Base-by-base conservation (phyloP, 2,329 filamentous ascomycete genomes). In the Neurospora sp. region DNA sequence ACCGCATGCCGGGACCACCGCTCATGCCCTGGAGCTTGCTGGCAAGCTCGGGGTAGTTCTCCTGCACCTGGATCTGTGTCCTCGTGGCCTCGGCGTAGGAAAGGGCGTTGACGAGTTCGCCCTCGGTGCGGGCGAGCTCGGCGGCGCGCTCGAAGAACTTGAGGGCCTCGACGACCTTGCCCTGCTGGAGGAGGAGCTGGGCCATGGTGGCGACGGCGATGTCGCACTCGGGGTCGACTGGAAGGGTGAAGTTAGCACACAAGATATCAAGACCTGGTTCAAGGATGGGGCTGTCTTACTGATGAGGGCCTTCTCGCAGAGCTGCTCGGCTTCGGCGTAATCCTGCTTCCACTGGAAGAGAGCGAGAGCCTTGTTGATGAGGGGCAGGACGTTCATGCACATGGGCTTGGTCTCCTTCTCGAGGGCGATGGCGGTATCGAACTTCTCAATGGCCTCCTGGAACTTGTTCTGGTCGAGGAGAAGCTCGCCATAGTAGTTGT, bases 181-280 rank as follows among this genome's bases (percentile, higher is more conserved):
- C 96, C 84, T 98, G 96, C 81, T 99, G 96, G 41, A 99, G 88
- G 68, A 99, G 89, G 57, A 99, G 88, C 82, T 99, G 96, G 11
- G 96, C 96, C 93, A 99, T 97, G 69, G 96, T 99, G 68, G 96
- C 96, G 57, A 99, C 96, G 57, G 96, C 96, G 78, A 99, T 99
- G 77, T 99, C 96, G 79, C 96, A 99, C 80, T 99, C 96, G 36
- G 96, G 96, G 77, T 99, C 96, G 79, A 99, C 94, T 97, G 84
- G 82, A 69, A 73, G 28, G n/a, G 57, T 46, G 33, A 19, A 65
- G 66, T 75, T 68, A 75, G 71, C 46, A 66, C 72, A 17, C 12
- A 15, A 15, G 38, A 37, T 40, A 0, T 12, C 2, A n/a, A 40
- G 28, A 66, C 28, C 8, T 19, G 12, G 4, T 68, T n/a, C 19